Percentiles rank a stretch among this genome's conserved stretches.
These are phyloP conservation scores for Chenopodium berlandieri DNA, from an alignment of 148 eudicot genomes.

Conservation along the genomic window DNA sequence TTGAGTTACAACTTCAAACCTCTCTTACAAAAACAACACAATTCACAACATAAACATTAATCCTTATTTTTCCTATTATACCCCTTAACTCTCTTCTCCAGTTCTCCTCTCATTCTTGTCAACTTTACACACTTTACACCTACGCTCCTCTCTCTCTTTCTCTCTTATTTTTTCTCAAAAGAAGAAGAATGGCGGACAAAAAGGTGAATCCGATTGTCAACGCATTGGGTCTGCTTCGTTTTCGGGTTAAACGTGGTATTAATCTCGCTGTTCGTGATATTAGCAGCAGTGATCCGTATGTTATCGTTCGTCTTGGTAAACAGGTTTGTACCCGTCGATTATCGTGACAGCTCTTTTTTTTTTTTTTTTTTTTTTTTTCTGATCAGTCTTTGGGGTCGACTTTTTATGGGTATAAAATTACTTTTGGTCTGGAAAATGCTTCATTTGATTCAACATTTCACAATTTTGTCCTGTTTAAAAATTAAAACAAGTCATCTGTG, in stretches of 20 bases:
- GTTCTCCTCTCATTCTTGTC: too few relatives aligned
- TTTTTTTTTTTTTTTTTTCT: neutral
- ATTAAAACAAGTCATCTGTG: too few relatives aligned
- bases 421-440: too few relatives aligned
- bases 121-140: neutral
- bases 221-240: slow-evolving; percentile 20
- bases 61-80: too few relatives aligned
- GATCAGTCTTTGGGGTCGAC: too few relatives aligned
- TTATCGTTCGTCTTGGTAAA: slow-evolving; percentile 24
- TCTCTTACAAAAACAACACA: too few relatives aligned
- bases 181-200: slow-evolving; percentile 7
- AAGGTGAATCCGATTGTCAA: slow-evolving; percentile 20
- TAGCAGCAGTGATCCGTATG: slow-evolving; percentile 29
- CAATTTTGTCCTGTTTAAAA: too few relatives aligned
- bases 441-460: too few relatives aligned
- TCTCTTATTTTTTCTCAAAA: neutral
- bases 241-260: slow-evolving; percentile 28
- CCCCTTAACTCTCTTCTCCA: too few relatives aligned
- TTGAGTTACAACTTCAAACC: too few relatives aligned
- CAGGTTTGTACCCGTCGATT: slow-evolving; percentile 15
- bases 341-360: neutral
- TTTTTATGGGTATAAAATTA: too few relatives aligned
- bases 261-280: slow-evolving; percentile 30
- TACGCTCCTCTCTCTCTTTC: neutral
- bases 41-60: too few relatives aligned